These are phyloP conservation scores for Cadophora sp. DNA, from an alignment of 2,329 filamentous ascomycete species.

Conservation along the genomic window DNA sequence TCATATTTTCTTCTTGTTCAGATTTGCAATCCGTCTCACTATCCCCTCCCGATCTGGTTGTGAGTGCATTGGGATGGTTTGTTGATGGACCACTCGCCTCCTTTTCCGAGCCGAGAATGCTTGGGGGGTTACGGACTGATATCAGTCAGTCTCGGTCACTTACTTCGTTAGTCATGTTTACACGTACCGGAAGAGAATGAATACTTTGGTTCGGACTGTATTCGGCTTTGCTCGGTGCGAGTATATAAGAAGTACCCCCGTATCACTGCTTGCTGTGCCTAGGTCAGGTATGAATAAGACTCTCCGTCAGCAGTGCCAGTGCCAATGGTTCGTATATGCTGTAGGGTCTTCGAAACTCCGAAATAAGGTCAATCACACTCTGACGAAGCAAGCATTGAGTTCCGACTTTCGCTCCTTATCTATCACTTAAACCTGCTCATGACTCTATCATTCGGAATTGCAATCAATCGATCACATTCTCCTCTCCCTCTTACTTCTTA, in stretches of 20 bases:
- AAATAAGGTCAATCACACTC: no score
- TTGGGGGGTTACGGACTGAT: background rate
- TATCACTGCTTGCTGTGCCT: conserved; percentile 1
- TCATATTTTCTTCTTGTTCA: conserved; percentile 15
- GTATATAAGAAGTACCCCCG: background rate
- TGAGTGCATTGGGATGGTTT: conserved; percentile 1
- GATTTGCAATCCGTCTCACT: conserved; percentile 7
- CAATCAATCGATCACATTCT: background rate
- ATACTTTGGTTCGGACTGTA: background rate
- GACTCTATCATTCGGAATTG: background rate
- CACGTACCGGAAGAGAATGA: no score
- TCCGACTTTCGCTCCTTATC: no score
- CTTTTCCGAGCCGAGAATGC: background rate
- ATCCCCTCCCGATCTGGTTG: background rate
- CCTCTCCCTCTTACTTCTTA: no score
- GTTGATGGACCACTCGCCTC: conserved; percentile 1
- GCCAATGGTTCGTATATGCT: background rate
- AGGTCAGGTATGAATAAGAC: background rate
- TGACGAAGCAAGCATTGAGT: no score
- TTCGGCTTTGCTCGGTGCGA: background rate
- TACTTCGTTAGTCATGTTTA: no score
- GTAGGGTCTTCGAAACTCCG: background rate
- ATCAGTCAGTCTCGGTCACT: background rate
- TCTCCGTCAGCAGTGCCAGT: background rate
- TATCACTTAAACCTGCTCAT: no score